Percentiles rank a stretch among this genome's conserved stretches.
These are phyloP conservation scores for Ilyonectria robusta DNA, from an alignment of 2,329 filamentous ascomycete genomes.

Conservation along the genomic window DNA sequence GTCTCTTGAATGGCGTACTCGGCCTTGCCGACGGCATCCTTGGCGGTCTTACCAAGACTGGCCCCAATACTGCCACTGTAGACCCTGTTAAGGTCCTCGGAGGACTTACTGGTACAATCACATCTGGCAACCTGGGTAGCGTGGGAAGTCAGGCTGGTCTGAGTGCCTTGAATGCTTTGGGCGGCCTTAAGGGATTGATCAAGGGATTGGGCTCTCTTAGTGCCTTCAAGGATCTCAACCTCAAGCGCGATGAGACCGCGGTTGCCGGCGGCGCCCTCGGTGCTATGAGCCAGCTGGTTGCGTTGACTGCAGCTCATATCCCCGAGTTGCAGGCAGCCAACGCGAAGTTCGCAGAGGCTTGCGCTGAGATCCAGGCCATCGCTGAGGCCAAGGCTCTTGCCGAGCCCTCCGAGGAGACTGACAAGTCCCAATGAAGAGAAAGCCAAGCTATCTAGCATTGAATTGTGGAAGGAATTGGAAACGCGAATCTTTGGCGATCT, in stretches of 20 bases:
- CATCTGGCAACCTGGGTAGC: not conserved
- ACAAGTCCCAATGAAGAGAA: not conserved
- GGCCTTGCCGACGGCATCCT: slow-evolving; percentile 9
- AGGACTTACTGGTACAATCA: slow-evolving; percentile 1
- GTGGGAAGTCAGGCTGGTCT: not conserved
- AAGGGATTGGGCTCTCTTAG: not conserved
- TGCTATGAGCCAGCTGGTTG: not conserved
- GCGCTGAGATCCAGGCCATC: not conserved
- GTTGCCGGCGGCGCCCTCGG: not conserved
- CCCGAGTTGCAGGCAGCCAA: not conserved
- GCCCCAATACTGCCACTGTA: not conserved
- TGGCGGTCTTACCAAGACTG: not conserved
- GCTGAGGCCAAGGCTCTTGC: not conserved
- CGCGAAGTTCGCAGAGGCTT: not conserved
- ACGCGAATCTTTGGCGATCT: not conserved
- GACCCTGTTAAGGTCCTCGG: slow-evolving; percentile 1
- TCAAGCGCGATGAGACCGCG: not conserved
- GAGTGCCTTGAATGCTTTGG: not conserved
- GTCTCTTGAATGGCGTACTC: slow-evolving; percentile 5
- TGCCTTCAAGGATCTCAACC: not conserved
- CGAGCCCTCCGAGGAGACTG: not conserved
- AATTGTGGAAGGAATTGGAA: not conserved
- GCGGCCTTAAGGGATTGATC: not conserved
- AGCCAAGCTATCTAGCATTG: no score
- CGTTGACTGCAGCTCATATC: not conserved